phyloP scores from a whole-genome alignment of 2,329 filamentous ascomycete species.

The Orbilia oligospora region DNA sequence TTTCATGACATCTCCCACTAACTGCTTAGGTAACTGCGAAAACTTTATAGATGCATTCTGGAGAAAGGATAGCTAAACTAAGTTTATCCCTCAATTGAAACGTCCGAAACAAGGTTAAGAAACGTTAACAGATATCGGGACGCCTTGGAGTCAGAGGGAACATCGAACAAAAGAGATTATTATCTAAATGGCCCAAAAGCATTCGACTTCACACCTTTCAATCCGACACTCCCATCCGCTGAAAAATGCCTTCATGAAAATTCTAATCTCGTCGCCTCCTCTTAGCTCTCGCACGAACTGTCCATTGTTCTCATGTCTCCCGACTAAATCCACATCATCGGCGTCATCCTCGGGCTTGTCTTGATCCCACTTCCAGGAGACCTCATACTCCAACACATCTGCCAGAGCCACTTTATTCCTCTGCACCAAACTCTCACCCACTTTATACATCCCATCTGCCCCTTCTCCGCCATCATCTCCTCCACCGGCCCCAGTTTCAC shows the following conservation, averaged over 20 bases:
- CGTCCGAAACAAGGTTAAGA: no score
- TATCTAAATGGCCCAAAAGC: slow-evolving; percentile 53
- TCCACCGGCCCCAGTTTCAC: neutral
- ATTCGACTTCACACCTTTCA: slow-evolving; percentile 60
- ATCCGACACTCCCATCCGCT: slow-evolving; percentile 60
- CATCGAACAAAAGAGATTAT: slow-evolving; percentile 25
- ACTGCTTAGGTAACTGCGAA: neutral
- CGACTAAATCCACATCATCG: slow-evolving; percentile 20
- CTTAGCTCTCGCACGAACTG: slow-evolving; percentile 30
- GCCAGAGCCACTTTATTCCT: slow-evolving; percentile 33
- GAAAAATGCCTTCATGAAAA: slow-evolving; percentile 57
- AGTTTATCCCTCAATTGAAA: no score
- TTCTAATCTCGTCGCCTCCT: slow-evolving; percentile 54
- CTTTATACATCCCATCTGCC: neutral
- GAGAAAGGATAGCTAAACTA: no score
- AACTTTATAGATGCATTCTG: no score
- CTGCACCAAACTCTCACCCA: slow-evolving; percentile 18
- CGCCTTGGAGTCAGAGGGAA: neutral
- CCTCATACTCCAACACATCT: slow-evolving; percentile 14
- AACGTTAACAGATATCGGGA: no score
- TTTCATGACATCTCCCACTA: neutral
- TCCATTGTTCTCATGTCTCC: slow-evolving; percentile 32
- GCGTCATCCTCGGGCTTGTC: slow-evolving; percentile 34
- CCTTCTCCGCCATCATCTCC: neutral
- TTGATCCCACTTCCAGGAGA: slow-evolving; percentile 36